Evolutionary conservation across 106 monocot genomes (phyloP).

Genomic region (Acorus calamus): DNA sequence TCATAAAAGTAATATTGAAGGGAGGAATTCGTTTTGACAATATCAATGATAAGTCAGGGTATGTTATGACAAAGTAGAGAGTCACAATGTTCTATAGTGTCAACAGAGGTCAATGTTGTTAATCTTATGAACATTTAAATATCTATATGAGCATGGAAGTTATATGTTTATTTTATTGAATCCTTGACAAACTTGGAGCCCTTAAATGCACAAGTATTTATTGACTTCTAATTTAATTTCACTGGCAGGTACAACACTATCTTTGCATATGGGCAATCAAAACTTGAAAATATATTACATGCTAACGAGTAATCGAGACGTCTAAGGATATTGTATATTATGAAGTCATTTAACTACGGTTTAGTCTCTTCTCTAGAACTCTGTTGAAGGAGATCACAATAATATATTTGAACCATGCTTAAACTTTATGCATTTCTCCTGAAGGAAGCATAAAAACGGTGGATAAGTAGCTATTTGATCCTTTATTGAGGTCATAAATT

Average conservation of each 20-base stretch:
- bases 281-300: slow-evolving; percentile 71
- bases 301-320: slow-evolving; percentile 57
- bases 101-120: neutral
- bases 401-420: too few species aligned
- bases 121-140: slow-evolving; percentile 5
- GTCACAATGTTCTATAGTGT: too few species aligned
- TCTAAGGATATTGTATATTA: slow-evolving; percentile 29
- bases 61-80: neutral
- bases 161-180: too few species aligned
- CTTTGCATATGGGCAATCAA: slow-evolving; percentile 70
- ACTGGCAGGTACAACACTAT: slow-evolving; percentile 30
- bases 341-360: too few species aligned
- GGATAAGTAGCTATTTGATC: too few species aligned
- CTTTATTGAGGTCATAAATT: too few species aligned
- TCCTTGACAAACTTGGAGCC: too few species aligned
- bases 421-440: too few species aligned
- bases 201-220: neutral
- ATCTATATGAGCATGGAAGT: neutral
- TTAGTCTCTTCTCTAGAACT: too few species aligned
- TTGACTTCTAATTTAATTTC: neutral
- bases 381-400: too few species aligned
- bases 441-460: too few species aligned
- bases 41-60: slow-evolving; percentile 49
- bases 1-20: slow-evolving; percentile 46
- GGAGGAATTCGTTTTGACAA: slow-evolving; percentile 82